Evolutionary conservation across 176 grass and related monocot species (phyloP).

Genomic region (Phragmites australis): DNA sequence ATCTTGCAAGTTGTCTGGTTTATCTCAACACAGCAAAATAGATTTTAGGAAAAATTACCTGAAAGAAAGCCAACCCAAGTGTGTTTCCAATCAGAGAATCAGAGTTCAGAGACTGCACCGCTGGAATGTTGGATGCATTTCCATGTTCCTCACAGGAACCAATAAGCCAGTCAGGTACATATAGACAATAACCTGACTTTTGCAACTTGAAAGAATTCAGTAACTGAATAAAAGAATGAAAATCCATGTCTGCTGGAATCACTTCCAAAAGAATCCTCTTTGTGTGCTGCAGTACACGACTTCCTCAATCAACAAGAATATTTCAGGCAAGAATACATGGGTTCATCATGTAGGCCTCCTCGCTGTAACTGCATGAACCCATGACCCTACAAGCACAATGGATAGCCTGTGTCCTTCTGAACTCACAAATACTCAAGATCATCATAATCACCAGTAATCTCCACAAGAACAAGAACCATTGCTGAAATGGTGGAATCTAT

Average conservation of each 20-base stretch:
- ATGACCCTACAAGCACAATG: not conserved
- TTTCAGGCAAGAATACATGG: not conserved
- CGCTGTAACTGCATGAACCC: not conserved
- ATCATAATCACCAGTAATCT: constrained; percentile 71
- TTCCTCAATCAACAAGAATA: not conserved
- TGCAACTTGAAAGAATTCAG: no score
- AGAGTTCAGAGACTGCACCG: constrained; percentile 16
- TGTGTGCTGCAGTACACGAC: not conserved
- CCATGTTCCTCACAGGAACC: constrained; percentile 44
- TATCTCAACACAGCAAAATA: not conserved
- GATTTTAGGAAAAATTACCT: constrained; percentile 38
- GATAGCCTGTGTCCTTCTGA: not conserved
- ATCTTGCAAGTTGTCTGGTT: not conserved
- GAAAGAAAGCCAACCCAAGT: constrained; percentile 43
- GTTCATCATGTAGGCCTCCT: not conserved
- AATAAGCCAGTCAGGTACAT: constrained; percentile 14
- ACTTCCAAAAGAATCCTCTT: not conserved
- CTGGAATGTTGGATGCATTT: constrained; percentile 47
- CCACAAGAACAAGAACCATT: constrained; percentile 66
- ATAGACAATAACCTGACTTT: constrained; percentile 32
- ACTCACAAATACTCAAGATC: not conserved
- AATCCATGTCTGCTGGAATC: not conserved
- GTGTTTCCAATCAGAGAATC: constrained; percentile 39
- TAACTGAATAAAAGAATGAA: no score
- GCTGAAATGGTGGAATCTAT: constrained; percentile 74